Evolutionary conservation across 2,329 filamentous ascomycete species (phyloP), one percentile per base, ranked within the genome.

Genomic region (Microcyclosporella mali): DNA sequence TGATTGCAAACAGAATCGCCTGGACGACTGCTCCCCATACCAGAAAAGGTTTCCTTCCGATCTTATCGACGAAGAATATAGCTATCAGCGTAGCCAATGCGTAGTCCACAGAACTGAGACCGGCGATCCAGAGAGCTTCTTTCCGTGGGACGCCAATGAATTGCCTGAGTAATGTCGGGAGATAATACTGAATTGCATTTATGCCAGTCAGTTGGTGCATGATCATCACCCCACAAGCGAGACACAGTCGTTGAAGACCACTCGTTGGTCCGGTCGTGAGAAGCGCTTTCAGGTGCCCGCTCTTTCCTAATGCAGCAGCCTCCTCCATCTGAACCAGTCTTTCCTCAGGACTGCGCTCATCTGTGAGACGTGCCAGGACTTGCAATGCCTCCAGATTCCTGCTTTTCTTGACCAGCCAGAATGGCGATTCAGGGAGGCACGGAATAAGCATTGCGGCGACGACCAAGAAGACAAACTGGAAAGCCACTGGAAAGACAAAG

Each of bases 261-360:
- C 83, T 79, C 6, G 77, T 81, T 63, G 78, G 79, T 45, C 79
- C 79, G 38, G 71, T 70, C 0, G 77, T 81, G 55, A 81, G 70
- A 2, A 82, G 67, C 1, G 75, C 72, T 48, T 71, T 74, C 58
- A 74, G 64, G 1, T 62, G 64, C 7, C 64, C 66, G 19, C 62
- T 56, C 52, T 66, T 48, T 11, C 38, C 40, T 3, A 46, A 27
- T 4, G 40, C 35, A 36, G 43, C 40, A 8, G 37, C 39, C 6
- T 42, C 40, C 6, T 33, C n/a, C 21, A 47, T 50, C 33, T 48
- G 38, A 9, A 16, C 21, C 25, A 47, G 30, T 30, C 72, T 68
- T 3, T 79, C 80, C 55, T 81, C 73, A 9, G 70, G 66, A 49
- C 75, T 71, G 33, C 79, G 70, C 17, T 60, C 56, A 6, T 69